A percentile compares a stretch with the other conserved stretches of the same genome.
phyloP scores from a whole-genome alignment of 345 rosid species.

The Cochlearia excelsa region DNA sequence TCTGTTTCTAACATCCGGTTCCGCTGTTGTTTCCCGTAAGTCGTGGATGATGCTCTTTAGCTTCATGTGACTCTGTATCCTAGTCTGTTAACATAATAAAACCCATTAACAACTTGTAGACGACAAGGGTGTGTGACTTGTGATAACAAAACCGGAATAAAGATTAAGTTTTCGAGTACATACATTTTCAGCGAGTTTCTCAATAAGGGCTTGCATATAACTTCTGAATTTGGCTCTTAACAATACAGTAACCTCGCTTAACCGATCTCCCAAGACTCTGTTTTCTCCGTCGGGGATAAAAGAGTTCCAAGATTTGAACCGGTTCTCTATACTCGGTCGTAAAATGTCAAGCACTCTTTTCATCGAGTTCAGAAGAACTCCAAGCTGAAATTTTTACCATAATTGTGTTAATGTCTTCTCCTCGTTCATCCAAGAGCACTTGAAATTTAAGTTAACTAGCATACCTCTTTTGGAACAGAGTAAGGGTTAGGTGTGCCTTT shows the following conservation, averaged over 20 bases:
- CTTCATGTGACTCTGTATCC: constrained; percentile 68
- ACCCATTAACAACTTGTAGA: background rate
- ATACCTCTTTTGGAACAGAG: constrained; percentile 77
- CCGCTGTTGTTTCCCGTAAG: constrained; percentile 67
- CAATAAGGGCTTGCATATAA: constrained; percentile 81
- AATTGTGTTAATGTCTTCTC: background rate
- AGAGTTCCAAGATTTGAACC: constrained; percentile 76
- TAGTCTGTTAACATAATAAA: constrained; percentile 49
- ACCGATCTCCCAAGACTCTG: constrained; percentile 66
- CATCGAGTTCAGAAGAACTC: constrained; percentile 86
- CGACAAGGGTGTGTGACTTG: no score
- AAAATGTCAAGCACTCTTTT: constrained; percentile 76
- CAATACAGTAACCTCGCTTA: constrained; percentile 86
- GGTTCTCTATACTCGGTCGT: constrained; percentile 69
- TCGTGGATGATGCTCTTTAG: constrained; percentile 85
- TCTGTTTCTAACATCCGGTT: constrained; percentile 62
- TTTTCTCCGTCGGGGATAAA: constrained; percentile 62
- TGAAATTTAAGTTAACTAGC: background rate
- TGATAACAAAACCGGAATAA: background rate
- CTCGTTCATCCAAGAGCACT: constrained; percentile 7
- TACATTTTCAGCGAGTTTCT: constrained; percentile 89
- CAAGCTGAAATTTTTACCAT: constrained; percentile 50
- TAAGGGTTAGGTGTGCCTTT: constrained; percentile 68
- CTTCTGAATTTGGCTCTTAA: constrained; percentile 80
- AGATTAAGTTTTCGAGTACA: constrained; percentile 28